These are phyloP conservation scores for Athelia sp. DNA, from an alignment of 1,284 basidiomycete genomes.

Conservation along the genomic window DNA sequence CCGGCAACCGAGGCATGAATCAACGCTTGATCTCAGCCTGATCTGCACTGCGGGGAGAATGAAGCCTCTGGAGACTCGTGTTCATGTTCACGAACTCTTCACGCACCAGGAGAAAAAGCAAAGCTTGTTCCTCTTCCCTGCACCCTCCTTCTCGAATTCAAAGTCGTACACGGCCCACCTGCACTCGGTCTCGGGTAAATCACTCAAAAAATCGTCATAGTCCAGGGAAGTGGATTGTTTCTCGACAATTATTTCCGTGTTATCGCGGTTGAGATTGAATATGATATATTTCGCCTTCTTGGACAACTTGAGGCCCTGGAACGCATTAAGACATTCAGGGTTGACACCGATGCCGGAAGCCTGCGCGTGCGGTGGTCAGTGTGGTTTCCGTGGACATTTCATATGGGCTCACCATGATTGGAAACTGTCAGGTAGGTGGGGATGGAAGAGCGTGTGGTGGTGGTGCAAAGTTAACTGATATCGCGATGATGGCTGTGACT, in stretches of 20 bases:
- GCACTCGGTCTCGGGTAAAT: conserved; percentile 76
- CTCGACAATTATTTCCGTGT: conserved; percentile 74
- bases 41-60: too few relatives aligned
- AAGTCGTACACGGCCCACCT: conserved; percentile 95
- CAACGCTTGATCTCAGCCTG: too few relatives aligned
- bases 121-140: conserved; percentile 88
- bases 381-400: too few relatives aligned
- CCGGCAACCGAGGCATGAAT: too few relatives aligned
- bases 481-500: too few relatives aligned
- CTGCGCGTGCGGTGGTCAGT: too few relatives aligned
- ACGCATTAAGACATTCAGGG: conserved; percentile 56
- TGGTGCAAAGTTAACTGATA: too few relatives aligned
- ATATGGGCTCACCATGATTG: too few relatives aligned
- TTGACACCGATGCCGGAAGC: conserved; percentile 74
- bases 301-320: conserved; percentile 76
- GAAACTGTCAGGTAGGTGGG: too few relatives aligned
- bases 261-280: conserved; percentile 64
- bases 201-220: conserved; percentile 77
- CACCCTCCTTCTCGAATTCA: conserved; percentile 77
- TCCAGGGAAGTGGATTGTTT: conserved; percentile 43
- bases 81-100: too few relatives aligned
- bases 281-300: conserved; percentile 89
- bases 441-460: too few relatives aligned
- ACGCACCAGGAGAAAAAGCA: conserved; percentile 84
- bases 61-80: background rate